Conservation (phyloP, 2,329 filamentous ascomycete genomes). For the Tolypocladium tropicale region DNA sequence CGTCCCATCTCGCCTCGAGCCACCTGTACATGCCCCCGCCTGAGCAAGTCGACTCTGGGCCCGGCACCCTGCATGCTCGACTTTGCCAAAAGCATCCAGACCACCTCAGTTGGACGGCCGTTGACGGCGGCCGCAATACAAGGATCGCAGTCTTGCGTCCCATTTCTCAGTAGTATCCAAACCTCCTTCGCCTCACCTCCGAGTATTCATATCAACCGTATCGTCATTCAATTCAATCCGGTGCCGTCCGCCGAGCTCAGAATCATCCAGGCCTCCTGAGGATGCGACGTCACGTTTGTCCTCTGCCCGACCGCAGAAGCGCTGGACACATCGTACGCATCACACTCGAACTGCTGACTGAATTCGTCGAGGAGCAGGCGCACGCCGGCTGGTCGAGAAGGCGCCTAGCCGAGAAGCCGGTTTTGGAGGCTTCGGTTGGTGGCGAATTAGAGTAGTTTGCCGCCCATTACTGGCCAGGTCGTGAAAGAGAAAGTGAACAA, state of each 20-base stretch:
- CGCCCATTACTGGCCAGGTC: neutral
- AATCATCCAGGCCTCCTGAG: neutral
- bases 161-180: neutral
- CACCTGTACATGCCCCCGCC: neutral
- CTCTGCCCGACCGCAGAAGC: neutral
- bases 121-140: neutral
- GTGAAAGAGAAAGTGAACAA: neutral
- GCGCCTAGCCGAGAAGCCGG: neutral
- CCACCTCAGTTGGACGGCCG: neutral
- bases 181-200: neutral
- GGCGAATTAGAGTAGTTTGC: neutral
- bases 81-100: neutral
- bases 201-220: conserved; percentile 6
- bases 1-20: neutral
- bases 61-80: neutral
- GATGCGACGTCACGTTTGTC: neutral
- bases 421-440: neutral
- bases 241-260: conserved; percentile 3
- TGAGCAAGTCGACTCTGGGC: neutral
- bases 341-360: neutral
- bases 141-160: neutral
- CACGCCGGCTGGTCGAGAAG: neutral
- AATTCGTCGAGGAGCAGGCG: neutral
- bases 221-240: conserved; percentile 7
- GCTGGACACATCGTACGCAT: neutral